These are phyloP conservation scores for Prunus padus DNA, from an alignment of 306 rosid species.

Conservation along the genomic window DNA sequence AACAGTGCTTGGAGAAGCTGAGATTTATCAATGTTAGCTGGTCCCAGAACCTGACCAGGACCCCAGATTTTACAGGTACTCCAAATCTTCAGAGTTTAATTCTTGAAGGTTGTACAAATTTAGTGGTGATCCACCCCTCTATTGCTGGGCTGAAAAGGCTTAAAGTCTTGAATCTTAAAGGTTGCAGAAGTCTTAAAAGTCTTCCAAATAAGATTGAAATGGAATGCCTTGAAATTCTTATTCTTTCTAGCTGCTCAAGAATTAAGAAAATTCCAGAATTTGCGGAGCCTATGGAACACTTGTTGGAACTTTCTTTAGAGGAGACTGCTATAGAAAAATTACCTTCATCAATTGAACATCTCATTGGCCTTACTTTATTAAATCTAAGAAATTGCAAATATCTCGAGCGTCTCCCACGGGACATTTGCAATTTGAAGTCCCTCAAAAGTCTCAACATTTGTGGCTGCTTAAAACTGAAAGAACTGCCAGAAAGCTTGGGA, in stretches of 20 bases:
- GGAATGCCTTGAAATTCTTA: conserved; percentile 8
- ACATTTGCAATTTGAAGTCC: background rate
- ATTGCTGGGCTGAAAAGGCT: conserved; percentile 6
- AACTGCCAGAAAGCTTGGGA: background rate
- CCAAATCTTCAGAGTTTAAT: too few relatives aligned
- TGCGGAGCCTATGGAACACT: background rate
- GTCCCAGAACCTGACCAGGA: conserved; percentile 14
- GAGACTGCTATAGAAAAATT: conserved; percentile 3
- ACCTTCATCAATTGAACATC: conserved; percentile 9
- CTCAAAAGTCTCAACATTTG: conserved; percentile 7
- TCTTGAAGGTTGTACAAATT: conserved; percentile 19
- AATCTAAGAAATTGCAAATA: background rate
- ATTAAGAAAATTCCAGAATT: conserved; percentile 19
- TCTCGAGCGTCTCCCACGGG: background rate
- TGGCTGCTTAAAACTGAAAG: conserved; percentile 5
- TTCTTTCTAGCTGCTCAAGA: conserved; percentile 20
- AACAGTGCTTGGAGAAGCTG: conserved; percentile 15
- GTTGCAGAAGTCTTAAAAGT: conserved; percentile 4
- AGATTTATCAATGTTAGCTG: conserved; percentile 18
- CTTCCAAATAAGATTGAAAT: background rate
- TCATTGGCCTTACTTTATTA: background rate
- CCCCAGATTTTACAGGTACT: conserved; percentile 19
- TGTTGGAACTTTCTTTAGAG: conserved; percentile 6
- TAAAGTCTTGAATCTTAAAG: background rate
- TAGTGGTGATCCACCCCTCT: conserved; percentile 18